phyloP scores from a whole-genome alignment of 768 basidiomycete species.

The button mushroom (Agaricus bisporus) region DNA sequence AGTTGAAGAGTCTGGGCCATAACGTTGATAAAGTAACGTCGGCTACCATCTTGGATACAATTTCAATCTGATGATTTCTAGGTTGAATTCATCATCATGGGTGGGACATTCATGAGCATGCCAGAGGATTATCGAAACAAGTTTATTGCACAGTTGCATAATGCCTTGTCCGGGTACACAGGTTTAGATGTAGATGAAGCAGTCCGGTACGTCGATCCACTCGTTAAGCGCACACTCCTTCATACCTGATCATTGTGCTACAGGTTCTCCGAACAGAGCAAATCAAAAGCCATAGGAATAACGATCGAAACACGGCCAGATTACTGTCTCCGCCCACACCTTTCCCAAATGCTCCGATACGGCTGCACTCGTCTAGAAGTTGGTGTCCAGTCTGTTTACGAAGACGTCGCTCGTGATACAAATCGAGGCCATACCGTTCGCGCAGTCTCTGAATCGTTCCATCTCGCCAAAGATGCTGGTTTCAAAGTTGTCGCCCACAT shows the following conservation, averaged over 20 bases:
- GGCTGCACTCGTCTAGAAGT: constrained; percentile 98
- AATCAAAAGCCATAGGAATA: constrained; percentile 97
- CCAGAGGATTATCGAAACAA: constrained; percentile 91
- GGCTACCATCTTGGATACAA: not conserved
- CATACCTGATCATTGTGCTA: not conserved
- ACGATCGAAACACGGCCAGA: constrained; percentile 99
- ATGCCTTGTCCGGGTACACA: constrained; percentile 93
- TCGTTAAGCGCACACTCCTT: not conserved
- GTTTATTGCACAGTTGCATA: constrained; percentile 94
- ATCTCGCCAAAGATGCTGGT: constrained; percentile 96
- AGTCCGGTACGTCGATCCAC: constrained; percentile 49
- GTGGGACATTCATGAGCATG: constrained; percentile 99
- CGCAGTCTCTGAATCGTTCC: constrained; percentile 94
- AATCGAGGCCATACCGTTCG: constrained; percentile 99
- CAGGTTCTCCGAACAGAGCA: constrained; percentile 93
- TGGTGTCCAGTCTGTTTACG: constrained; percentile 98
- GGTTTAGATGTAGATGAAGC: constrained; percentile 94
- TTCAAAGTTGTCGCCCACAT: constrained; percentile 99
- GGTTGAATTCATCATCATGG: constrained; percentile 95
- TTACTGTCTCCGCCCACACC: constrained; percentile 94
- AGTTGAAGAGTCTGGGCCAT: constrained; percentile 92
- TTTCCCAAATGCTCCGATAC: constrained; percentile 98
- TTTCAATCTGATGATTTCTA: constrained; percentile 17
- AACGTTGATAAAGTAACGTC: constrained; percentile 85
- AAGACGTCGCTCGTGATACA: constrained; percentile 97